Evolutionary conservation across 2,329 filamentous ascomycete species (phyloP).

Genomic region (Diplodia scrobiculata): DNA sequence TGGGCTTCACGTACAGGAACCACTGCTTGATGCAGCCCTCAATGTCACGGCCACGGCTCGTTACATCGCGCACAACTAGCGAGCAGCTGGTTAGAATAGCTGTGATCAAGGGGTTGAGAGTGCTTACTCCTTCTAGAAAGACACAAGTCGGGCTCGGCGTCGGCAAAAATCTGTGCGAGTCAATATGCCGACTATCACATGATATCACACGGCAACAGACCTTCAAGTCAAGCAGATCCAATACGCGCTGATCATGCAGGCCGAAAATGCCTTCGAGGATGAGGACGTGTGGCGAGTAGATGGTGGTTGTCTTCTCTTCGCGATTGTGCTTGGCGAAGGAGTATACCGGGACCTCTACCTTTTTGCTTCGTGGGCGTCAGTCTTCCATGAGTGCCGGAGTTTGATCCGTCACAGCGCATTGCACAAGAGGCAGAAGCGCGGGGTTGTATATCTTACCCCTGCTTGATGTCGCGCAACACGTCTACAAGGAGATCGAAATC

Average conservation of each 20-base stretch:
- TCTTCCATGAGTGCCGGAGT: background rate
- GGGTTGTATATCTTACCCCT: slow-evolving; percentile 66
- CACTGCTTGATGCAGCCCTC: slow-evolving; percentile 98
- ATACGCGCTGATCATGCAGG: slow-evolving; percentile 80
- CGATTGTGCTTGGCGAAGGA: slow-evolving; percentile 92
- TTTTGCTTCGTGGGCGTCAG: slow-evolving; percentile 60
- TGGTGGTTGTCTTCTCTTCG: slow-evolving; percentile 74
- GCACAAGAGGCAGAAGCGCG: background rate
- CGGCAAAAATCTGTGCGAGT: slow-evolving; percentile 75
- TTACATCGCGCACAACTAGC: slow-evolving; percentile 80
- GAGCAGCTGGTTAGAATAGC: slow-evolving; percentile 28
- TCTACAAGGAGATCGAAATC: slow-evolving; percentile 90
- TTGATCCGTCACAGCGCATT: background rate
- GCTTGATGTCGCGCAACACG: slow-evolving; percentile 79
- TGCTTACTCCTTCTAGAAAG: slow-evolving; percentile 77
- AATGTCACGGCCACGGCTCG: slow-evolving; percentile 84
- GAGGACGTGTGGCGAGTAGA: slow-evolving; percentile 95
- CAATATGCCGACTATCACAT: background rate
- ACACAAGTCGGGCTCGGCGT: slow-evolving; percentile 93
- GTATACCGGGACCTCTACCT: slow-evolving; percentile 89
- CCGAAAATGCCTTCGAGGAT: slow-evolving; percentile 97
- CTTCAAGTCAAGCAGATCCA: slow-evolving; percentile 88
- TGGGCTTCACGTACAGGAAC: slow-evolving; percentile 95
- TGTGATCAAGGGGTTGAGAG: background rate
- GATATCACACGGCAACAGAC: slow-evolving; percentile 48